These are phyloP conservation scores for Salix udensis DNA, from an alignment of 345 rosid species.

Conservation along the genomic window DNA sequence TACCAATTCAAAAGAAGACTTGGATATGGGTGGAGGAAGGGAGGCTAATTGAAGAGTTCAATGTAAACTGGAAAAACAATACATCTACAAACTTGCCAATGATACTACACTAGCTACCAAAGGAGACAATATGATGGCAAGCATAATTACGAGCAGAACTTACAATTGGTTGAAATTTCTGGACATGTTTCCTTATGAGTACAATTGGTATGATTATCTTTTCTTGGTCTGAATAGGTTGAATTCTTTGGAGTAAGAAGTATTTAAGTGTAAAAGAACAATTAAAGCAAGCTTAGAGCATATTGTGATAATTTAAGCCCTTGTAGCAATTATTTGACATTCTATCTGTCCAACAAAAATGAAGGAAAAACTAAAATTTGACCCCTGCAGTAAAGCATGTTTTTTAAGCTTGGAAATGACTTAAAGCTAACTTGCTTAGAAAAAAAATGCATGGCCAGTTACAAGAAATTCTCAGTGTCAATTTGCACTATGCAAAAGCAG, in stretches of 20 bases:
- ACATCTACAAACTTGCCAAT: background rate
- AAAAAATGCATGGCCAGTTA: background rate
- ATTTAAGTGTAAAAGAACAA: background rate
- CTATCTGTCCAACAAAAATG: background rate
- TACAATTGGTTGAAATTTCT: background rate
- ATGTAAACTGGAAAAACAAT: background rate
- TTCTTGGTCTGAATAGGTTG: background rate
- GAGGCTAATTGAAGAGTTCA: background rate
- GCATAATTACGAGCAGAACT: background rate
- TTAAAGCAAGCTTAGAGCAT: background rate
- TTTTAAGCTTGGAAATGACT: background rate
- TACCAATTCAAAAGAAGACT: background rate
- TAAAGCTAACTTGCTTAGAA: background rate
- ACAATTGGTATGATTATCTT: background rate
- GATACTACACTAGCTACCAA: background rate
- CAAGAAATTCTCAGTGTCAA: background rate
- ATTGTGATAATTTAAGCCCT: background rate
- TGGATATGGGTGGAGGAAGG: background rate
- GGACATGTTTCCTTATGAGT: background rate
- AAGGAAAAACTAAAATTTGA: background rate
- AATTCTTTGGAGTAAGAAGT: background rate
- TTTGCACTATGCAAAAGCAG: background rate
- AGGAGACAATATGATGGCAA: background rate
- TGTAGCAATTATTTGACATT: background rate
- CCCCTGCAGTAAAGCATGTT: background rate